These are phyloP conservation scores for Pseudocercospora ulei DNA, from an alignment of 2,329 filamentous ascomycete genomes.

Conservation along the genomic window DNA sequence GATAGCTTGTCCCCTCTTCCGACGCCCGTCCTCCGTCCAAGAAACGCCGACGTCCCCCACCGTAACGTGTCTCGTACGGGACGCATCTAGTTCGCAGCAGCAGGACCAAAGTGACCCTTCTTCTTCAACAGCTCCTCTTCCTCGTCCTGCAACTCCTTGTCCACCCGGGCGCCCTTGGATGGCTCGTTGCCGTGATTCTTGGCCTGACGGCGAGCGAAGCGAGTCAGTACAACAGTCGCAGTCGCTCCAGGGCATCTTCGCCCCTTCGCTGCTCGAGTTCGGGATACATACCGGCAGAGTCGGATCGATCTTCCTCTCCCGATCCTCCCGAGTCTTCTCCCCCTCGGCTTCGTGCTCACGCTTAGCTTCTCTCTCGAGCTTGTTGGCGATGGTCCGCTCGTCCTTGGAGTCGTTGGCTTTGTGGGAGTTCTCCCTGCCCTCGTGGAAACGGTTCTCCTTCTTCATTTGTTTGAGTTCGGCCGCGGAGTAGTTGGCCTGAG, in stretches of 20 bases:
- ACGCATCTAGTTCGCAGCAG: conserved; percentile 23
- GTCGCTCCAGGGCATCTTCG: too few species aligned
- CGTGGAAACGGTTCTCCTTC: conserved; percentile 49
- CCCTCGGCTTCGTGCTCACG: conserved; percentile 40
- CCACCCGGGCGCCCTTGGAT: conserved; percentile 60
- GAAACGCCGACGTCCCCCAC: too few species aligned
- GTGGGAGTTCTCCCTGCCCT: conserved; percentile 63
- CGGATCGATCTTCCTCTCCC: conserved; percentile 49
- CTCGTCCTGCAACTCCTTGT: conserved; percentile 58
- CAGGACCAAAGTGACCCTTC: conserved; percentile 45
- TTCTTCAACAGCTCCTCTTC: conserved; percentile 55
- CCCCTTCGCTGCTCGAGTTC: background rate
- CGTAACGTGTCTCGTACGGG: background rate
- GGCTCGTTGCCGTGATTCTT: conserved; percentile 62
- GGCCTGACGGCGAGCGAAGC: conserved; percentile 41
- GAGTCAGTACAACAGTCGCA: too few species aligned
- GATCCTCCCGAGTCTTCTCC: conserved; percentile 34
- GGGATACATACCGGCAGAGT: conserved; percentile 41
- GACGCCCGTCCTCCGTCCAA: too few species aligned
- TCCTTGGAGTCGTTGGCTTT: conserved; percentile 63
- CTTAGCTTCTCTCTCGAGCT: conserved; percentile 54
- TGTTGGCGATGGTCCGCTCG: conserved; percentile 61
- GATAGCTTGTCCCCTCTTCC: too few species aligned
- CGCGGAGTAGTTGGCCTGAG: conserved; percentile 51
- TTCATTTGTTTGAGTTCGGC: conserved; percentile 38